Evolutionary conservation across 2,329 filamentous ascomycete species (phyloP), one percentile per base, ranked within the genome.

Genomic region (Xylaria sp.): DNA sequence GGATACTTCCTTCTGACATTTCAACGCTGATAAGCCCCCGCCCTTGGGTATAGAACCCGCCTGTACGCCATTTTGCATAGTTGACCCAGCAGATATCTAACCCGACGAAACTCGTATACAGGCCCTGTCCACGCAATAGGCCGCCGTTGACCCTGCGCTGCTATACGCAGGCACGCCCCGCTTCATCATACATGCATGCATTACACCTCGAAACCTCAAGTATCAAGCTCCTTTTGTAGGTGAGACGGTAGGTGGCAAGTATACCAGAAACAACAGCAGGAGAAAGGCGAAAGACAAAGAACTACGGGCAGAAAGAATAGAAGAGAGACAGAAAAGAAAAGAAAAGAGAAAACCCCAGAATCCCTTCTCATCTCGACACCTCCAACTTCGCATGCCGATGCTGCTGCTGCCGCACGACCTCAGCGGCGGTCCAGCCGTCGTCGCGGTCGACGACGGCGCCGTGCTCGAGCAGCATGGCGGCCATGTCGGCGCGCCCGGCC

Each of bases 401-500:
- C n/a, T n/a, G n/a, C n/a, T n/a, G n/a, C n/a, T n/a, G n/a, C 16
- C 16, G 29, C 29, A 34, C 16, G 16, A 34, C 29, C 39, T 63
- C 60, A 2, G 53, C 57, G 2, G 53, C 57, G 3, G 58, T 54
- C 60, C 60, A 63, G 38, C 40, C 53, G 39, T 68, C 64, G 38
- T 67, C 64, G 19, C 57, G 58, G 44, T 69, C 66, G 18, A 67
- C 56, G 8, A 63, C 52, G 19, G 68, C 69, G 7, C 69, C 69
- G 39, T 61, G 63, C 53, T 70, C 68, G 18, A 71, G 60, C 4
- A 71, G 62, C 52, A 69, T 57, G 18, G 65, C 63, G 5, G 67
- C 69, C 65, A 71, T 68, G 48, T 71, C 69, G 11, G 67, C 67
- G 24, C 68, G 64, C 8, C 68, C 69, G 24, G 56, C 50, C 61